Conservation (phyloP, 352 stramenopile genomes). For the Phytophthora crassamura region DNA sequence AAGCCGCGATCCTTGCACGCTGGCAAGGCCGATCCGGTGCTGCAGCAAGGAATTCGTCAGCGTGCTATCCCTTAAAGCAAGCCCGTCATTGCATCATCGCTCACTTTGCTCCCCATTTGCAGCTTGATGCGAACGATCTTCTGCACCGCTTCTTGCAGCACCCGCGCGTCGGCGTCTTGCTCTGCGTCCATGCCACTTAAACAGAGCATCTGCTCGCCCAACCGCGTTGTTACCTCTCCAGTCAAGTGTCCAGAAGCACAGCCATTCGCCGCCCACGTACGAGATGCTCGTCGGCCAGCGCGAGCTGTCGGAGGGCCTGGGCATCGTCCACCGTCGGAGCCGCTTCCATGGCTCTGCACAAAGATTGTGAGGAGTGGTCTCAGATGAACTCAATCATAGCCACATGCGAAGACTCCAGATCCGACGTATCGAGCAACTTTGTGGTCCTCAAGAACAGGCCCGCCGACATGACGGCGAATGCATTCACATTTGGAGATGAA, state of each 20-base stretch:
- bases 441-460: background rate
- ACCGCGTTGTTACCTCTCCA: no score
- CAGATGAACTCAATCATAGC: background rate
- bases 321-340: constrained; percentile 27
- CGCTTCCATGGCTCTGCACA: constrained; percentile 28
- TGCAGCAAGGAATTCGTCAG: constrained; percentile 20
- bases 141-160: constrained; percentile 45
- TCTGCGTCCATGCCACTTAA: constrained; percentile 42
- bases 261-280: constrained; percentile 23
- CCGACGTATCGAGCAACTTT: constrained; percentile 17
- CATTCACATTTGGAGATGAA: background rate
- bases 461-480: constrained; percentile 2
- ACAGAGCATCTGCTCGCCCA: constrained; percentile 47
- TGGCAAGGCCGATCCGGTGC: constrained; percentile 54
- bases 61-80: background rate
- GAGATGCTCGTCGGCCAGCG: constrained; percentile 51
- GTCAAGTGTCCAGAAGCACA: background rate
- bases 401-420: constrained; percentile 7
- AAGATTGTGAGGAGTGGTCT: constrained; percentile 12
- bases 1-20: constrained; percentile 28
- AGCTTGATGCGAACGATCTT: constrained; percentile 59
- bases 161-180: constrained; percentile 26
- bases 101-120: constrained; percentile 54
- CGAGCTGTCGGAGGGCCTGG: constrained; percentile 31
- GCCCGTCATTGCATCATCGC: background rate